Evolutionary conservation across 73 alveolate genomes (phyloP).

Genomic region (Paramecium primaurelia): DNA sequence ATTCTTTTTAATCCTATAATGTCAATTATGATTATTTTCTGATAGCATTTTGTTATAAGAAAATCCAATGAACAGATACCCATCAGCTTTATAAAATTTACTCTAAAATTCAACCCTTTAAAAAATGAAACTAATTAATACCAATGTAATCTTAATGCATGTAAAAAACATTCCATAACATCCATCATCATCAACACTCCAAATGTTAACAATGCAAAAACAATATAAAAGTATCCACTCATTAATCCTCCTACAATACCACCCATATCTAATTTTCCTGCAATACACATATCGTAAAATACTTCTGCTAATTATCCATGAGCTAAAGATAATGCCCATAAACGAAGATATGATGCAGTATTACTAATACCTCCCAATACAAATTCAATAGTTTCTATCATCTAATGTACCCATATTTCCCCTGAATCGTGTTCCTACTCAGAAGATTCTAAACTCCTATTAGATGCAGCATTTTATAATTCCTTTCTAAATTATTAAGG

Average conservation of each 20-base stretch:
- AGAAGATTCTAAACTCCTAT: not conserved
- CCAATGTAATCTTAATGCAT: conserved; percentile 96
- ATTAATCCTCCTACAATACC: conserved; percentile 4
- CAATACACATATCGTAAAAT: conserved; percentile 65
- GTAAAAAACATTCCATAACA: conserved; percentile 94
- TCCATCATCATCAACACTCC: conserved; percentile 95
- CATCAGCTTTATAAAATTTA: conserved; percentile 59
- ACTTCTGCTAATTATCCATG: conserved; percentile 88
- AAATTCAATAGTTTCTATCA: conserved; percentile 89
- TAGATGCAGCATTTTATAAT: not conserved
- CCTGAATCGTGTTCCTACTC: conserved; percentile 66
- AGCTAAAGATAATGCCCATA: conserved; percentile 92
- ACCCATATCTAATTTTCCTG: not conserved
- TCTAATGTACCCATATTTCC: conserved; percentile 79
- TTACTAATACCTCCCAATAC: conserved; percentile 85
- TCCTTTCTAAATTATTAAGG: conserved; percentile 7
- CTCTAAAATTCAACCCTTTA: conserved; percentile 91
- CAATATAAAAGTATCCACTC: conserved; percentile 55
- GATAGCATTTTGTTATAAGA: not conserved
- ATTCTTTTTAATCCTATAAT: not conserved
- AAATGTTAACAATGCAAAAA: conserved; percentile 75
- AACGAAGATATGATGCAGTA: conserved; percentile 95
- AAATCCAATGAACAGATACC: not conserved
- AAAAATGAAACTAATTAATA: not conserved
- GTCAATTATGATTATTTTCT: not conserved